Conservation (phyloP, 2,329 filamentous ascomycete species). For the Cladosporium colombiae region DNA sequence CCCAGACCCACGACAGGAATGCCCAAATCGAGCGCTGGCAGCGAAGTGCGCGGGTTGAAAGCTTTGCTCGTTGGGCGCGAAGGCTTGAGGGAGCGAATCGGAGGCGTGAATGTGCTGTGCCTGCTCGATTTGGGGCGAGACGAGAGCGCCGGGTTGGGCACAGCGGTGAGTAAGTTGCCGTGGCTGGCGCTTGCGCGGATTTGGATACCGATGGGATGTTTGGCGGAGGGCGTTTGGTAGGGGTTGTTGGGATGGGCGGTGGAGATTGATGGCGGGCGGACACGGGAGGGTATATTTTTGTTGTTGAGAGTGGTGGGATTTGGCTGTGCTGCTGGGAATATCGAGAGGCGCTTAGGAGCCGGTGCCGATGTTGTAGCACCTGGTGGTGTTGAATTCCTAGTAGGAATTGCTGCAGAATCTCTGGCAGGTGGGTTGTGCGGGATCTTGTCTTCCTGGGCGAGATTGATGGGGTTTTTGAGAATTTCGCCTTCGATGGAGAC, state of each 20-base stretch:
- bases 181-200: conserved; percentile 40
- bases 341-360: conserved; percentile 24
- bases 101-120: conserved; percentile 34
- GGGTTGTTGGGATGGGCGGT: neutral
- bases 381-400: conserved; percentile 9
- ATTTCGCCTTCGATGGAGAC: neutral
- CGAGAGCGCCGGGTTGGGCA: conserved; percentile 31
- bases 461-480: neutral
- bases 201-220: conserved; percentile 48
- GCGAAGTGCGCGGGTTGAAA: conserved; percentile 3
- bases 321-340: conserved; percentile 24
- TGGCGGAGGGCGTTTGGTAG: conserved; percentile 29
- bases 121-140: conserved; percentile 26
- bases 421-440: conserved; percentile 7
- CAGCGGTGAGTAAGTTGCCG: conserved; percentile 46
- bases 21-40: conserved; percentile 32
- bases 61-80: conserved; percentile 27
- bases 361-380: conserved; percentile 7
- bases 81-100: conserved; percentile 34
- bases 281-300: conserved; percentile 18
- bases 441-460: conserved; percentile 7
- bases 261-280: conserved; percentile 18
- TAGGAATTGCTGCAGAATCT: neutral
- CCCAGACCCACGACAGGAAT: conserved; percentile 45
- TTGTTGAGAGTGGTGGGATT: neutral